These are phyloP conservation scores for Skeletonema menzelii DNA, from an alignment of 108 stramenopile genomes.

Conservation along the genomic window DNA sequence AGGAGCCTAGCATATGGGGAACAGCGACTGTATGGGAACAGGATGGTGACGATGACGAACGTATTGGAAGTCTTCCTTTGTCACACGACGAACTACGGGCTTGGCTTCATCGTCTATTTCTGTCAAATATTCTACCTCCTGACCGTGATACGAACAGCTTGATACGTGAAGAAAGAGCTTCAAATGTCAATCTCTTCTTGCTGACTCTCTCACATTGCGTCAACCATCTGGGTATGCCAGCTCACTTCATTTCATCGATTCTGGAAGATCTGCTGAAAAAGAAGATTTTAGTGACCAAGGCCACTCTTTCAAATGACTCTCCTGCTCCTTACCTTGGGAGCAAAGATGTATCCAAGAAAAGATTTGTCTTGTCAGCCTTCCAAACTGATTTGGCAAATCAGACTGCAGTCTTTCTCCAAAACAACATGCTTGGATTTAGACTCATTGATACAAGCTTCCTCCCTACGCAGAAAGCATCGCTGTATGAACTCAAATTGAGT, in stretches of 20 bases:
- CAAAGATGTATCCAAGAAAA: constrained; percentile 12
- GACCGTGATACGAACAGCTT: constrained; percentile 12
- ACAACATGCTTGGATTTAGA: constrained; percentile 11
- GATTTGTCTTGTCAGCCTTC: constrained; percentile 15
- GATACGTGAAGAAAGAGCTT: constrained; percentile 22
- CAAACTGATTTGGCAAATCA: constrained; percentile 22
- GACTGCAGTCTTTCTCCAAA: constrained; percentile 26
- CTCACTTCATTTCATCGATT: constrained; percentile 14
- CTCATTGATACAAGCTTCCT: constrained; percentile 8
- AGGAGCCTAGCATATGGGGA: neutral
- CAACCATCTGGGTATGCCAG: constrained; percentile 4
- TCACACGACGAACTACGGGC: constrained; percentile 5
- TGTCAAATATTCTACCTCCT: constrained; percentile 6
- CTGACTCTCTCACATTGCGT: constrained; percentile 17
- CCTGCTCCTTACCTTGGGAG: constrained; percentile 6
- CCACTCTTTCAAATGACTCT: constrained; percentile 22
- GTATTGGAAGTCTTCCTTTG: neutral
- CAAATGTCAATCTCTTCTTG: constrained; percentile 5
- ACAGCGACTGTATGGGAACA: constrained; percentile 3
- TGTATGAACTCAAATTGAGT: constrained; percentile 14
- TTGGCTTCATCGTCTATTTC: constrained; percentile 16
- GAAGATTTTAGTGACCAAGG: constrained; percentile 7
- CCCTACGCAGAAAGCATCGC: constrained; percentile 15
- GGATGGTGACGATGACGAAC: constrained; percentile 5
- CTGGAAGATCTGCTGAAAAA: constrained; percentile 17